phyloP scores from a whole-genome alignment of 306 rosid species.

The Mucuna pruriens region DNA sequence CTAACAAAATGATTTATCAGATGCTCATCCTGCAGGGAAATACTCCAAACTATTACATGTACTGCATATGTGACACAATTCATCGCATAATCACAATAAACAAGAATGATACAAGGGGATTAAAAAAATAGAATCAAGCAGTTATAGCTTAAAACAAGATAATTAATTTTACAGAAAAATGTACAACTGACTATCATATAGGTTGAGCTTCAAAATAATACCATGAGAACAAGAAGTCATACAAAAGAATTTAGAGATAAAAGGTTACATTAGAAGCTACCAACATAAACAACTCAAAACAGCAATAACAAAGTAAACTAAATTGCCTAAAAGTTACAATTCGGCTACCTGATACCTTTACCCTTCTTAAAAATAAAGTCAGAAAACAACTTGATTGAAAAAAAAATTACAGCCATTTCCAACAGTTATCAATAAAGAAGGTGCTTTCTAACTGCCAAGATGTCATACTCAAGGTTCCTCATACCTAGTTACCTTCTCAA shows the following conservation, averaged over 20 bases:
- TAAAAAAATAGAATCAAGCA: neutral
- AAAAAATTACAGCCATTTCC: neutral
- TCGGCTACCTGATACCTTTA: conserved; percentile 21
- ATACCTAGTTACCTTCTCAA: conserved; percentile 2
- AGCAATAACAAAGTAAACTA: conserved; percentile 14
- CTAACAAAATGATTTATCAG: conserved; percentile 72
- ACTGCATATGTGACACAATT: conserved; percentile 1
- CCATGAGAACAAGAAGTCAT: neutral
- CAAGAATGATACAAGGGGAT: neutral
- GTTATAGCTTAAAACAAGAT: neutral
- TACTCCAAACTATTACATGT: conserved; percentile 36
- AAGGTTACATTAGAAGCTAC: conserved; percentile 10
- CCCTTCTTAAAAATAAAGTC: neutral
- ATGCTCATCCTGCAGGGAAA: conserved; percentile 84
- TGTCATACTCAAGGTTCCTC: neutral
- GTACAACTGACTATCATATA: conserved; percentile 21
- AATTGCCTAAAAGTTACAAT: neutral
- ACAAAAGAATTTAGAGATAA: neutral
- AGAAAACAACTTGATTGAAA: neutral
- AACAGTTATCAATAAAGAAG: conserved; percentile 6
- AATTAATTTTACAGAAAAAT: neutral
- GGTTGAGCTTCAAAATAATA: conserved; percentile 9
- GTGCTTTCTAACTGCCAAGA: neutral
- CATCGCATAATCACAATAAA: conserved; percentile 29
- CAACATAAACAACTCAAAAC: conserved; percentile 23